Evolutionary conservation across 2,329 filamentous ascomycete species (phyloP).

Genomic region (Fonsecaea erecta): DNA sequence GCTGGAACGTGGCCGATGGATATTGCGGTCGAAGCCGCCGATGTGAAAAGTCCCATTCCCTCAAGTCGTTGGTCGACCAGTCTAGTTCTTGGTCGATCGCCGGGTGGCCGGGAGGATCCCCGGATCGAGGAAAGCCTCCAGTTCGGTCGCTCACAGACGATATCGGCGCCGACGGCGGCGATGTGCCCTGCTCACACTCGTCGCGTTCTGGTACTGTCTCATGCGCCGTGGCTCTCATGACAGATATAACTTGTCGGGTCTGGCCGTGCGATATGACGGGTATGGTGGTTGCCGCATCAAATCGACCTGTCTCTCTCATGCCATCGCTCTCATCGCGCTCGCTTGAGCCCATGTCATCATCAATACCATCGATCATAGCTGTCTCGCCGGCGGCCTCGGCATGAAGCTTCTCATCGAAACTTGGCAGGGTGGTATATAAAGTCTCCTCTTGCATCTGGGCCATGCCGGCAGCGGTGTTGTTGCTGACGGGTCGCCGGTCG

Average conservation of each 20-base stretch:
- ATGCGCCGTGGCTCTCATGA: not conserved
- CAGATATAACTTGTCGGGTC: not conserved
- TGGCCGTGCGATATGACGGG: not conserved
- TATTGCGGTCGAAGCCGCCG: conserved; percentile 64
- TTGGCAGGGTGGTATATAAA: conserved; percentile 28
- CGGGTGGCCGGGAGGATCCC: conserved; percentile 21
- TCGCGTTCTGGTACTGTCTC: not conserved
- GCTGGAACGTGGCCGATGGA: conserved; percentile 83
- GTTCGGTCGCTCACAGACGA: conserved; percentile 4
- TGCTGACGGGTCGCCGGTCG: conserved; percentile 15
- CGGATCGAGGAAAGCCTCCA: not conserved
- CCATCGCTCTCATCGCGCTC: conserved; percentile 14
- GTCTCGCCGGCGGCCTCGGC: conserved; percentile 5
- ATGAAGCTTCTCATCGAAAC: conserved; percentile 23
- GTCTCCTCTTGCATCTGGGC: conserved; percentile 36
- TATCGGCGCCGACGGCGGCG: conserved; percentile 14
- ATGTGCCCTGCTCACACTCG: not conserved
- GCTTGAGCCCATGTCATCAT: conserved; percentile 2
- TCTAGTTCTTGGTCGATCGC: conserved; percentile 34
- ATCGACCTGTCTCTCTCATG: not conserved
- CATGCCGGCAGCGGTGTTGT: conserved; percentile 38
- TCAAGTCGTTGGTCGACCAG: conserved; percentile 23
- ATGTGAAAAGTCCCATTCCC: conserved; percentile 35
- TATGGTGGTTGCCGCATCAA: not conserved
- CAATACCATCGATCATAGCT: conserved; percentile 1